Conservation (phyloP, 1,284 basidiomycete genomes). For the Cryptococcus neoformans region DNA sequence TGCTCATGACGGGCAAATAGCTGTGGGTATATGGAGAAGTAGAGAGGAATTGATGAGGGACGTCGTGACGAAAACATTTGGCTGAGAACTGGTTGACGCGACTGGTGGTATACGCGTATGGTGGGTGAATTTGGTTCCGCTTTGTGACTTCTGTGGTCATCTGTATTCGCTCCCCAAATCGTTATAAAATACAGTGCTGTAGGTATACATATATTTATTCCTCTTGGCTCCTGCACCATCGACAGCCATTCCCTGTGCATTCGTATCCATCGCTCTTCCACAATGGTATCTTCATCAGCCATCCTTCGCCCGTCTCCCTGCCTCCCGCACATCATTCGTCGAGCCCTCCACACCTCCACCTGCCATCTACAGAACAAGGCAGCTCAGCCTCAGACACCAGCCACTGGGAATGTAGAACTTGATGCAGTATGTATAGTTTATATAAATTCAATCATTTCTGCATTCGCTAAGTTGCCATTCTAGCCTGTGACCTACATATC, state of each 20-base stretch:
- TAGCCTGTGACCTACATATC: slow-evolving; percentile 67
- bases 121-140: slow-evolving; percentile 11
- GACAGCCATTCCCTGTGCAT: not conserved
- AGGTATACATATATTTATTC: not conserved
- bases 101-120: not conserved
- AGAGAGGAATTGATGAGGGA: not conserved
- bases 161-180: not conserved
- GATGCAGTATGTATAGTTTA: slow-evolving; percentile 10
- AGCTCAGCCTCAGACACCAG: slow-evolving; percentile 30
- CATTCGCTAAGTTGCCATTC: not conserved
- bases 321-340: slow-evolving; percentile 7
- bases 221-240: not conserved
- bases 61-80: slow-evolving; percentile 1
- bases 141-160: slow-evolving; percentile 1
- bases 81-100: not conserved
- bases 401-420: slow-evolving; percentile 27
- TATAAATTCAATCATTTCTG: not conserved
- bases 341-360: slow-evolving; percentile 5
- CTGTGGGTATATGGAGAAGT: not conserved
- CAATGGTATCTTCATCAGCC: not conserved
- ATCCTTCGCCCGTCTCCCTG: slow-evolving; percentile 17
- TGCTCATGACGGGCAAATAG: slow-evolving; percentile 17
- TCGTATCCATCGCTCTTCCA: not conserved
- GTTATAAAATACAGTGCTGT: not conserved
- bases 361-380: slow-evolving; percentile 9